Base-by-base conservation (phyloP, 1,139 yeast species). In the Yamadazyma pseudoaaseri region DNA sequence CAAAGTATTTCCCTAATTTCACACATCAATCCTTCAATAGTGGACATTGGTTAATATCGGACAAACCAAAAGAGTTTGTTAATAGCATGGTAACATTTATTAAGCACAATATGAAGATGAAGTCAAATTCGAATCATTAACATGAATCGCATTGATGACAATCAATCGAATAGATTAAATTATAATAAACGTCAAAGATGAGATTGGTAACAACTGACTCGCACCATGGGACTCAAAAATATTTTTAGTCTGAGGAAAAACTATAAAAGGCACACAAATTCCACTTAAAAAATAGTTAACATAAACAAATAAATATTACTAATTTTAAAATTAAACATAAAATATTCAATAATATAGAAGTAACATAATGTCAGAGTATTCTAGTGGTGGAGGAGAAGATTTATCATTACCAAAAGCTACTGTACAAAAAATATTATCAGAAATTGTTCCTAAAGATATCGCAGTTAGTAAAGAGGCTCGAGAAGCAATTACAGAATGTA, bases 401-500 rank as follows among this genome's bases (percentile, higher is more conserved):
- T 61, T 70, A 39, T 65, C 73, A 20, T 57, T 70, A 47, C 75
- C 75, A 26, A 76, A 69, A 48, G 97, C 98, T 8, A 92, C 99
- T 0, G 97, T 94, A 1, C 97, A 90, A 56, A 92, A 94, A 60
- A 87, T 92, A 34, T 83, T 92, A 16, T 76, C 92, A 2, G 98
- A 92, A 52, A 86, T 92, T 27, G 70, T 92, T 26, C 97, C 96
- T 11, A 67, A 79, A 15, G 97, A 90, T 52, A 72, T 87, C 34
- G 82, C 92, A 14, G 87, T 92, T 47, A 81, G 96, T 33, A 86
- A 90, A 48, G 98, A 92, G 45, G 96, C 97, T 5, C 71, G 97
- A 42, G 98, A 92, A 54, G 95, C 96, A 35, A 76, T 92, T 30
- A 92, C 95, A 29, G 97, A 92, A 56, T 89, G 97, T 57, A 90